Conservation (phyloP, 2,329 filamentous ascomycete species). For the Scytalidium lignicola region DNA sequence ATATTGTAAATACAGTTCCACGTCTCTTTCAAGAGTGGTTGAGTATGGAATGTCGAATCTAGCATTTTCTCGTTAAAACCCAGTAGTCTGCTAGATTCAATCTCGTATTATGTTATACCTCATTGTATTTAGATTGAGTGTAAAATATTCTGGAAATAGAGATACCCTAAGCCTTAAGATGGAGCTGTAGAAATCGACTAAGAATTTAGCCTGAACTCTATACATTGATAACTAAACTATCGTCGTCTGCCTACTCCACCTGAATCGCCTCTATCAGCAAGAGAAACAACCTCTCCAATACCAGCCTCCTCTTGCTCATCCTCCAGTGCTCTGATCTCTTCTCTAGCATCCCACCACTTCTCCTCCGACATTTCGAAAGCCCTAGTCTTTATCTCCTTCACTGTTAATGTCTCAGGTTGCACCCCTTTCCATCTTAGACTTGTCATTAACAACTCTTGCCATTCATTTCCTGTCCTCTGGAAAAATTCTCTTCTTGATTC, state of each 20-base stretch:
- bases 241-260: constrained; percentile 22
- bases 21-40: not conserved
- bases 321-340: constrained; percentile 86
- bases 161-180: not conserved
- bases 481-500: constrained; percentile 92
- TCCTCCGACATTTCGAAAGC: constrained; percentile 90
- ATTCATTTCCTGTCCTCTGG: constrained; percentile 76
- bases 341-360: constrained; percentile 98
- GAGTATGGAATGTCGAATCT: too few relatives aligned
- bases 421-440: constrained; percentile 64
- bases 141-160: too few relatives aligned
- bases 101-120: too few relatives aligned
- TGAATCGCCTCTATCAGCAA: constrained; percentile 64
- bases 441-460: constrained; percentile 83
- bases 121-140: too few relatives aligned
- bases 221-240: constrained; percentile 5
- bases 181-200: not conserved
- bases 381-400: constrained; percentile 90
- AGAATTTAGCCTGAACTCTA: not conserved
- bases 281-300: constrained; percentile 87
- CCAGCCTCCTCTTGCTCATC: constrained; percentile 85
- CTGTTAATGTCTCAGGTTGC: constrained; percentile 60
- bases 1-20: not conserved
- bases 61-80: too few relatives aligned
- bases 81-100: too few relatives aligned